Evolutionary conservation across 257 asterid species (phyloP), one percentile per base, ranked within the genome.

Genomic region (Haberlea rhodopensis): DNA sequence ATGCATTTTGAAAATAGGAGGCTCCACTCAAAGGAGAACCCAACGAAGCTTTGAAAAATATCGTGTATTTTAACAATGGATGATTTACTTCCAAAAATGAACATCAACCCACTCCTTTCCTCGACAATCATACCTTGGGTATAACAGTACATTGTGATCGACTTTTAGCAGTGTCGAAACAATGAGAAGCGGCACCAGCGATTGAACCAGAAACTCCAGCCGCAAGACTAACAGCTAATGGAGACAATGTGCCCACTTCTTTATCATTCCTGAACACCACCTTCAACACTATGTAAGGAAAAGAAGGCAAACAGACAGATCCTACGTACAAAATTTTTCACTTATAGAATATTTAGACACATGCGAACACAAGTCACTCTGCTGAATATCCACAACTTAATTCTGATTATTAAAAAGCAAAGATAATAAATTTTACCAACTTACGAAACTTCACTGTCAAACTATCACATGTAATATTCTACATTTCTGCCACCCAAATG

Each of bases 131-230:
- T 67, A 89, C 97, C 96, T 94, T 94, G 58, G 96, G 95, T 58
- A 90, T 70, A 60, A 87, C 87, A 37, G 80, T 73, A 76, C 97
- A 94, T 34, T 94, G 95, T 26, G 97, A 75, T 27, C 99, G 91
- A 71, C 77, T 84, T 76, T 81, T 84, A 13, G 97, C 78, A 23
- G 97, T 90, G 79, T 94, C 97, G 73, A 94, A 94, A 73, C 87
- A 63, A 85, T 94, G 97, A 65, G 99, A 94, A 70, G 81, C 87
- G 69, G 92, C 99, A n/a, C 92, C 96, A 84, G 97, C 99, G 74
- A 87, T n/a, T 58, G 92, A 82, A 63, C 97, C 99, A 58, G 97
- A 90, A 77, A 94, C 80, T 61, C 97, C 99, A 78, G 96, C 97
- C 1, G 90, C 85, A 51, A 94, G 85, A 64, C 85, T 87, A 63